Conservation (phyloP, 2,329 filamentous ascomycete species). For the Coleophoma eucalyptorum region DNA sequence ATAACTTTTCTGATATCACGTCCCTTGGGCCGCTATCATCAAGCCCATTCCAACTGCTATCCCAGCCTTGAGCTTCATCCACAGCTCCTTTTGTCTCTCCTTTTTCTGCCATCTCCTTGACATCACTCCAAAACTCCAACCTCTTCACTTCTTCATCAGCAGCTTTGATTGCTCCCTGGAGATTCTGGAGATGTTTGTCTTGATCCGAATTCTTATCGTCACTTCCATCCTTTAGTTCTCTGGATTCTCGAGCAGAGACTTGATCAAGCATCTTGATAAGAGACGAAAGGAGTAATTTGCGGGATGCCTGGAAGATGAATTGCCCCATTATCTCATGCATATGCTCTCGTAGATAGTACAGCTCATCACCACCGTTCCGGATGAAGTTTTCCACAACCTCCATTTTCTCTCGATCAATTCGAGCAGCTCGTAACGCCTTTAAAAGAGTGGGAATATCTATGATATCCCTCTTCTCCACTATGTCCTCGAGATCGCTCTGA, state of each 20-base stretch:
- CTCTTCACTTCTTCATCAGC: slow-evolving; percentile 78
- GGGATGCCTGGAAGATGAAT: slow-evolving; percentile 86
- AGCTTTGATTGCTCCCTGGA: slow-evolving; percentile 70
- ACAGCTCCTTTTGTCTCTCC: slow-evolving; percentile 31
- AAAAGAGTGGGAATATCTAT: slow-evolving; percentile 59
- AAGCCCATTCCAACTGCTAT: slow-evolving; percentile 21
- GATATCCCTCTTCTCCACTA: slow-evolving; percentile 51
- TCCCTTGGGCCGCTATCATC: slow-evolving; percentile 25
- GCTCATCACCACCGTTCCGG: slow-evolving; percentile 69
- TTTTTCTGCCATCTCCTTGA: slow-evolving; percentile 60
- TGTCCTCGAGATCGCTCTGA: slow-evolving; percentile 29
- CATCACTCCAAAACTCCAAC: slow-evolving; percentile 85
- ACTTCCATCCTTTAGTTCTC: slow-evolving; percentile 24
- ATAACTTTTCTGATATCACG: slow-evolving; percentile 18
- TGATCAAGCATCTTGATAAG: slow-evolving; percentile 63
- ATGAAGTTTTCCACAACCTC: slow-evolving; percentile 80
- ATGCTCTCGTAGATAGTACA: slow-evolving; percentile 68
- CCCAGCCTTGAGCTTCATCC: slow-evolving; percentile 24
- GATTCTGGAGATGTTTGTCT: slow-evolving; percentile 52
- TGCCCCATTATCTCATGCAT: slow-evolving; percentile 84
- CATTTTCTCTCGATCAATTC: slow-evolving; percentile 89
- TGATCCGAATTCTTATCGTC: slow-evolving; percentile 26
- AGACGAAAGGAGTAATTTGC: slow-evolving; percentile 69
- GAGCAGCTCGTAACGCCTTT: slow-evolving; percentile 59
- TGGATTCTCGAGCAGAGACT: slow-evolving; percentile 40